Evolutionary conservation across 2,329 filamentous ascomycete species (phyloP), one percentile per base, ranked within the genome.

Genomic region (Pyricularia pennisetigena): DNA sequence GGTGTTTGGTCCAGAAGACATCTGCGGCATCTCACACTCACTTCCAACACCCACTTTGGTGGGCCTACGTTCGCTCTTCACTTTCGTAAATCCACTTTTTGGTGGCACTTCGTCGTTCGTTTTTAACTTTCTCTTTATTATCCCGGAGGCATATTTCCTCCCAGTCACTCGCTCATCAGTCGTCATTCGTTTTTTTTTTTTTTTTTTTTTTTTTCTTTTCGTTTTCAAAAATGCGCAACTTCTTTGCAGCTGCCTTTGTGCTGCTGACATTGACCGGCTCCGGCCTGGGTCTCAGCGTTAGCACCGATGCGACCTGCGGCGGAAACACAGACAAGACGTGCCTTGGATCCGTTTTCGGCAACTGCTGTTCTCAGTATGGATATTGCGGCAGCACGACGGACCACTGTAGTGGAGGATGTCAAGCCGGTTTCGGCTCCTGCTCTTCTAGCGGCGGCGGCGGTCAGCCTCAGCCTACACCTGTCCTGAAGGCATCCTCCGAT

Each of bases 341-440:
- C 32, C 16, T 32, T 14, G 66, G 66, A 6, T 68, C 66, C 20
- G 10, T 20, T 23, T 68, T 68, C 29, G 66, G 66, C 20, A 61
- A 68, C 28, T 68, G 66, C 32, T 68, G 70, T 62, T 71, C 70
- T 20, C 66, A 68, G 67, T 69, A 70, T 26, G 68, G 69, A 41
- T 71, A 54, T 54, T 54, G 41, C 8, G 41, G 41, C 2, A 54
- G 41, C 41, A 54, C 41, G 5, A 54, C 16, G 5, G 41, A 54
- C 20, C 41, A 54, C 41, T 54, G 41, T 20, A 54, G 16, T 54
- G 41, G 41, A n/a, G 41, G 41, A n/a, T 54, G 41, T 54, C 41
- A 54, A n/a, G 41, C 41, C 20, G 41, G 41, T 6, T 54, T 54
- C 6, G 41, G 41, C 7, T 54, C 41, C 41, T 54, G 41, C 41